phyloP scores from a whole-genome alignment of 2,329 filamentous ascomycete species.

The Teratosphaeria gauchensis region DNA sequence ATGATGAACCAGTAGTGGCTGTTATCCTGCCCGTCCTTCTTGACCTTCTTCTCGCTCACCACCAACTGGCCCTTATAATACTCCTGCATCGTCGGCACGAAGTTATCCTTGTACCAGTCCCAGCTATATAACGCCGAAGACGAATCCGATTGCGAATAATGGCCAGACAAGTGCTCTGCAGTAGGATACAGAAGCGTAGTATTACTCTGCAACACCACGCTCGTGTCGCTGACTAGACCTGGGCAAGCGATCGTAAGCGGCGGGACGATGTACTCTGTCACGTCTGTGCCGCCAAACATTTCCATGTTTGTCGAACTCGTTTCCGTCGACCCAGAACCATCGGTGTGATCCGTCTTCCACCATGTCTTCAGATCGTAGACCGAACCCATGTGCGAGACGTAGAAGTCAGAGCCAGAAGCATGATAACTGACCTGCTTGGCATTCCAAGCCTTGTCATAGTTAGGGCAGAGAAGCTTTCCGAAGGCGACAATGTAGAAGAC shows the following conservation, averaged over 20 bases:
- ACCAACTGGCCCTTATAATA: conserved; percentile 86
- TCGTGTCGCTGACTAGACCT: conserved; percentile 52
- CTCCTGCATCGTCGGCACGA: conserved; percentile 69
- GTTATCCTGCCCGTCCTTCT: conserved; percentile 54
- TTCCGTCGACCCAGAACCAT: conserved; percentile 47
- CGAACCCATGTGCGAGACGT: conserved; percentile 73
- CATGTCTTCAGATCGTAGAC: conserved; percentile 92
- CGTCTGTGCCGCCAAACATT: conserved; percentile 64
- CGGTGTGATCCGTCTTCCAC: conserved; percentile 76
- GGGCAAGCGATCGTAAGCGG: conserved; percentile 68
- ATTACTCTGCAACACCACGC: conserved; percentile 57
- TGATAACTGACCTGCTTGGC: conserved; percentile 60
- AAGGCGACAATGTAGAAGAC: conserved; percentile 91
- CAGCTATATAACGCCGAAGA: conserved; percentile 48
- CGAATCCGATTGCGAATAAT: conserved; percentile 43
- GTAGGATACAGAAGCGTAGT: conserved; percentile 44
- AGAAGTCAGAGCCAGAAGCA: conserved; percentile 66
- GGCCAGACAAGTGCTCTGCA: conserved; percentile 59
- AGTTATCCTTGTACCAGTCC: conserved; percentile 68
- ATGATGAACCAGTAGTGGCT: conserved; percentile 73
- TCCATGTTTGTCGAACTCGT: conserved; percentile 60
- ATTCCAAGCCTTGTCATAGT: conserved; percentile 83
- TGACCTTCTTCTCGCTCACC: conserved; percentile 50
- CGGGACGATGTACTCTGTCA: conserved; percentile 78
- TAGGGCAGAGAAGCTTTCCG: conserved; percentile 76